These are phyloP conservation scores for Aspergillus panamensis DNA, from an alignment of 495 filamentous ascomycete species.

Conservation along the genomic window DNA sequence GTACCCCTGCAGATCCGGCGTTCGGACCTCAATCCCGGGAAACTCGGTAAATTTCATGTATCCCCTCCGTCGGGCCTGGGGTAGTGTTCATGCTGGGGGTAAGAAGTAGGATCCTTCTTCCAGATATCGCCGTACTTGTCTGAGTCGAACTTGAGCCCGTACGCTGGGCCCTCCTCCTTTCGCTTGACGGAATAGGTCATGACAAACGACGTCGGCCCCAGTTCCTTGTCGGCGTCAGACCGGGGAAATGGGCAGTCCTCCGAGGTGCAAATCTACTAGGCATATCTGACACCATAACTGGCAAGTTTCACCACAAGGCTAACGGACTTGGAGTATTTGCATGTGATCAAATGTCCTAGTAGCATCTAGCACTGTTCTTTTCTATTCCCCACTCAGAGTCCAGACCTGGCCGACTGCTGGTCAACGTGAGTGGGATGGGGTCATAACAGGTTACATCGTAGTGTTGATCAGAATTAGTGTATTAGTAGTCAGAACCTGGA, in stretches of 20 bases:
- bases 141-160: neutral
- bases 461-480: too few relatives aligned
- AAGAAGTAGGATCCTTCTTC: neutral
- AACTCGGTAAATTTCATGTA: neutral
- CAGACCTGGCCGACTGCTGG: too few relatives aligned
- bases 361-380: too few relatives aligned
- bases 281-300: too few relatives aligned
- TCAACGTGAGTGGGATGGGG: too few relatives aligned
- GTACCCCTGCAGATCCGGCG: slow-evolving; percentile 5
- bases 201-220: slow-evolving; percentile 3
- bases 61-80: neutral
- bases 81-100: neutral
- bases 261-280: too few relatives aligned
- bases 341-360: too few relatives aligned
- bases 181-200: slow-evolving; percentile 8
- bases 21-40: slow-evolving; percentile 3
- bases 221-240: neutral
- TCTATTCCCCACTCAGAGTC: too few relatives aligned
- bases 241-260: slow-evolving; percentile 8
- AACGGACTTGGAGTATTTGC: too few relatives aligned
- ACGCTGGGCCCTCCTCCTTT: neutral
- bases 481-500: too few relatives aligned
- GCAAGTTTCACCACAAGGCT: too few relatives aligned
- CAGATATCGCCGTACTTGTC: slow-evolving; percentile 9
- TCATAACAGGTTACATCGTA: too few relatives aligned